A percentile compares a stretch with the other conserved stretches of the same genome.
phyloP scores from a whole-genome alignment of 305 asterid genomes.

The Solanum chacoense region DNA sequence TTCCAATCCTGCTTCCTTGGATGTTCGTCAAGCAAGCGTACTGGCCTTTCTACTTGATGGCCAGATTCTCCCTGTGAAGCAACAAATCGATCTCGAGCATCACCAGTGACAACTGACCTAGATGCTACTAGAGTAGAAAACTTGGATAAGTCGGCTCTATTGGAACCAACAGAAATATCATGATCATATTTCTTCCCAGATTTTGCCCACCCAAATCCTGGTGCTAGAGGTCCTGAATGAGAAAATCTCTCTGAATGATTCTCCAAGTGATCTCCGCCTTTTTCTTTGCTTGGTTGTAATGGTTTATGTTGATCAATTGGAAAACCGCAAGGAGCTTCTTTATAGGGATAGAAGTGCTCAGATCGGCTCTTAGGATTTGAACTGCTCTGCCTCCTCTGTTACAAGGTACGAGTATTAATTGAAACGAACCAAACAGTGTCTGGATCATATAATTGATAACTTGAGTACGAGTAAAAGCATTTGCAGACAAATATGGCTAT shows the following conservation, averaged over 20 bases:
- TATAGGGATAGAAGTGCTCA: slow-evolving; percentile 26
- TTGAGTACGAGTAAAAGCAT: background rate
- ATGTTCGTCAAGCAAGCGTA: slow-evolving; percentile 33
- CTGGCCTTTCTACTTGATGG: slow-evolving; percentile 27
- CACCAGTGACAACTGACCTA: slow-evolving; percentile 36
- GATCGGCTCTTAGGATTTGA: slow-evolving; percentile 36
- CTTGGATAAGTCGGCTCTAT: slow-evolving; percentile 24
- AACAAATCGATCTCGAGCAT: slow-evolving; percentile 21
- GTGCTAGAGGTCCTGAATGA: slow-evolving; percentile 66
- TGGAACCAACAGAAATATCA: slow-evolving; percentile 20
- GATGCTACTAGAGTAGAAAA: slow-evolving; percentile 40
- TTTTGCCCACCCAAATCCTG: slow-evolving; percentile 35
- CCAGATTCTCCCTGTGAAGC: slow-evolving; percentile 20
- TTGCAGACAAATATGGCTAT: background rate
- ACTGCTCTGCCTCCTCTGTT: slow-evolving; percentile 50
- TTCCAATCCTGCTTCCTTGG: slow-evolving; percentile 33
- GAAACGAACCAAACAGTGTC: background rate
- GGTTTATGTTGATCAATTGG: slow-evolving; percentile 22
- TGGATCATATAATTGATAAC: background rate
- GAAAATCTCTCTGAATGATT: slow-evolving; percentile 28
- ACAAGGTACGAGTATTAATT: background rate
- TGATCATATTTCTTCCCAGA: slow-evolving; percentile 28
- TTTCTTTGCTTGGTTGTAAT: slow-evolving; percentile 22
- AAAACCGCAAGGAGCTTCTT: slow-evolving; percentile 27
- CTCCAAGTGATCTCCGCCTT: slow-evolving; percentile 21